A percentile compares a stretch with the other conserved stretches of the same genome.
Conservation (phyloP, 2,329 filamentous ascomycete genomes). For the Blastomyces emzantsi region DNA sequence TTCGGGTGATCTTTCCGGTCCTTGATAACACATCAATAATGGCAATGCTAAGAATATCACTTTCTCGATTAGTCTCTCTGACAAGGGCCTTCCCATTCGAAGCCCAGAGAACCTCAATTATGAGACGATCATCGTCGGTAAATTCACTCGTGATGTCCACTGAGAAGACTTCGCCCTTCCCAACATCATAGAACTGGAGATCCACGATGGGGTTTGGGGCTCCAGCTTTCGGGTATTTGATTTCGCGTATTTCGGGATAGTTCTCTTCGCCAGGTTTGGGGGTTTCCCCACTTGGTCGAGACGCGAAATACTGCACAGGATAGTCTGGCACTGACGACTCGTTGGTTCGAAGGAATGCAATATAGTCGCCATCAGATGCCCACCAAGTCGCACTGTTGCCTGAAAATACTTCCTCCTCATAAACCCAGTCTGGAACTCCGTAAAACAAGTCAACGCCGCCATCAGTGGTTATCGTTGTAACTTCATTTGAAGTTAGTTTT, state of each 20-base stretch:
- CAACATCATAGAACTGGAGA: slow-evolving; percentile 79
- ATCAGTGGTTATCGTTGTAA: slow-evolving; percentile 71
- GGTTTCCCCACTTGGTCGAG: slow-evolving; percentile 65
- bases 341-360: slow-evolving; percentile 89
- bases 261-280: slow-evolving; percentile 65
- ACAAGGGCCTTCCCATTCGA: slow-evolving; percentile 70
- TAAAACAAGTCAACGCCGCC: slow-evolving; percentile 88
- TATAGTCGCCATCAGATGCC: slow-evolving; percentile 78
- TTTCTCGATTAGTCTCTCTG: slow-evolving; percentile 89
- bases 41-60: slow-evolving; percentile 79
- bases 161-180: slow-evolving; percentile 65
- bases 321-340: slow-evolving; percentile 88
- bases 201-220: slow-evolving; percentile 87
- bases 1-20: slow-evolving; percentile 68
- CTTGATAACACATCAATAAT: slow-evolving; percentile 69
- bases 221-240: slow-evolving; percentile 97
- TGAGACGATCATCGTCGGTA: slow-evolving; percentile 69
- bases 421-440: slow-evolving; percentile 95
- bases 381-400: slow-evolving; percentile 88
- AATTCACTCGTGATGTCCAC: slow-evolving; percentile 73
- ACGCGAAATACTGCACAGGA: slow-evolving; percentile 87
- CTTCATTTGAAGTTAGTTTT: slow-evolving; percentile 49
- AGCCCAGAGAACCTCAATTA: slow-evolving; percentile 90
- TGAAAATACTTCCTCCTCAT: slow-evolving; percentile 75
- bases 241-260: slow-evolving; percentile 81